phyloP scores from a whole-genome alignment of 2,329 filamentous ascomycete species.

The Apiospora koreana region DNA sequence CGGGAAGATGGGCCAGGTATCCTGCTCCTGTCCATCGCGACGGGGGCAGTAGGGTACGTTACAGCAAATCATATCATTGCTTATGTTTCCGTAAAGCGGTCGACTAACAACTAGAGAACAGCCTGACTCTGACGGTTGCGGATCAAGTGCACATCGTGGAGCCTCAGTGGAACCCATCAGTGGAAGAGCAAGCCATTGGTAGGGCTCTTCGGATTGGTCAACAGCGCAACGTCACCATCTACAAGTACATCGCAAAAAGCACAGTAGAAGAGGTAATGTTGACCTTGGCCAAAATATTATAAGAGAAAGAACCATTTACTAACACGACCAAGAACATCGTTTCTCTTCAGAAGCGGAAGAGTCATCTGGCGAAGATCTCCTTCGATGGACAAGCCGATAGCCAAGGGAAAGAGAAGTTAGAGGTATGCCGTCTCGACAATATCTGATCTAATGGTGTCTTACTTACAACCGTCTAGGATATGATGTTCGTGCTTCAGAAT shows the following conservation, averaged over 20 bases:
- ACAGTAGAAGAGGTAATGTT: slow-evolving; percentile 13
- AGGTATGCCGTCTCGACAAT: neutral
- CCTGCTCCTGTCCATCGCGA: slow-evolving; percentile 11
- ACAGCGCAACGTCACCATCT: neutral
- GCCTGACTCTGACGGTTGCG: slow-evolving; percentile 13
- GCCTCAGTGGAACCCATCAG: slow-evolving; percentile 16
- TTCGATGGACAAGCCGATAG: neutral
- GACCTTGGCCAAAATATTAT: neutral
- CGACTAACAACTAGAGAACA: neutral
- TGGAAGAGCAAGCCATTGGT: slow-evolving; percentile 13
- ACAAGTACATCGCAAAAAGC: slow-evolving; percentile 7
- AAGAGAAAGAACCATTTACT: neutral
- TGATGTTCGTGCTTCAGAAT: neutral
- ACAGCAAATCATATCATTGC: no score
- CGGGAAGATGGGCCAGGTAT: neutral
- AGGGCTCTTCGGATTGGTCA: slow-evolving; percentile 12
- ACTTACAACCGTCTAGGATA: neutral
- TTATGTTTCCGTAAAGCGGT: neutral
- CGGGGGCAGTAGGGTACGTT: slow-evolving; percentile 14
- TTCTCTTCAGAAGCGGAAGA: neutral
- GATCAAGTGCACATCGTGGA: slow-evolving; percentile 11
- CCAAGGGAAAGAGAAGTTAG: neutral
- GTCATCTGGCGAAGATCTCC: neutral
- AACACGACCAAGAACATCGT: neutral
- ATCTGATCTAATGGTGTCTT: neutral